phyloP scores from a whole-genome alignment of 164 flowering plant genomes.

The Cinnamomum micranthum region DNA sequence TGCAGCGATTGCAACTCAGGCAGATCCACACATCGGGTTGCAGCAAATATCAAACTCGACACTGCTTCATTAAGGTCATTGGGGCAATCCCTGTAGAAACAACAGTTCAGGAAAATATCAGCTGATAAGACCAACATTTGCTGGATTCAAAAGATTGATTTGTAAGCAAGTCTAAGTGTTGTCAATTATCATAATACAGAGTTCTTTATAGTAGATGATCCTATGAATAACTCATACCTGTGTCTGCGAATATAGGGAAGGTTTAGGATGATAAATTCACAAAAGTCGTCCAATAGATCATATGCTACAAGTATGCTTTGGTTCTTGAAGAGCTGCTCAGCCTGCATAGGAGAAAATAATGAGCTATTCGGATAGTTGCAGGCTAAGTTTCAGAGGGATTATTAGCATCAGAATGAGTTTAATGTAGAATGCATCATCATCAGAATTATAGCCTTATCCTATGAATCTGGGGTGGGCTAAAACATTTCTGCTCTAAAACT shows the following conservation, averaged over 20 bases:
- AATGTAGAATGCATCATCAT: too few relatives aligned
- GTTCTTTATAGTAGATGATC: neutral
- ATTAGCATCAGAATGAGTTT: too few relatives aligned
- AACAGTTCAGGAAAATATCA: neutral
- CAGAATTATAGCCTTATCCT: too few relatives aligned
- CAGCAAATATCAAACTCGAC: conserved; percentile 76
- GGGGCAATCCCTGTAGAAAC: conserved; percentile 60
- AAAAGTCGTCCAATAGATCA: conserved; percentile 57
- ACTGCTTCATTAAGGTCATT: conserved; percentile 80
- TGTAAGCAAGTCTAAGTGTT: neutral
- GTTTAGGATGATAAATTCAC: conserved; percentile 53
- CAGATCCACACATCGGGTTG: conserved; percentile 74
- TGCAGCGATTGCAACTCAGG: conserved; percentile 68
- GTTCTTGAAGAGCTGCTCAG: conserved; percentile 59
- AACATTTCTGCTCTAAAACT: too few relatives aligned
- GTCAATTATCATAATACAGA: neutral
- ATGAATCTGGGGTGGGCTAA: too few relatives aligned
- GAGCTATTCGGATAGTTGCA: neutral
- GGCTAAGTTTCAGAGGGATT: too few relatives aligned
- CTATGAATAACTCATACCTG: conserved; percentile 35
- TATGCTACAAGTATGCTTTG: conserved; percentile 43
- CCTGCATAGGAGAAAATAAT: conserved; percentile 33
- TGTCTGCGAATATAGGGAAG: conserved; percentile 62
- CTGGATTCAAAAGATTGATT: neutral
- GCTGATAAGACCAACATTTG: neutral